Evolutionary conservation across 2,329 filamentous ascomycete genomes (phyloP).

Genomic region (Chaetomiaceae sp.): DNA sequence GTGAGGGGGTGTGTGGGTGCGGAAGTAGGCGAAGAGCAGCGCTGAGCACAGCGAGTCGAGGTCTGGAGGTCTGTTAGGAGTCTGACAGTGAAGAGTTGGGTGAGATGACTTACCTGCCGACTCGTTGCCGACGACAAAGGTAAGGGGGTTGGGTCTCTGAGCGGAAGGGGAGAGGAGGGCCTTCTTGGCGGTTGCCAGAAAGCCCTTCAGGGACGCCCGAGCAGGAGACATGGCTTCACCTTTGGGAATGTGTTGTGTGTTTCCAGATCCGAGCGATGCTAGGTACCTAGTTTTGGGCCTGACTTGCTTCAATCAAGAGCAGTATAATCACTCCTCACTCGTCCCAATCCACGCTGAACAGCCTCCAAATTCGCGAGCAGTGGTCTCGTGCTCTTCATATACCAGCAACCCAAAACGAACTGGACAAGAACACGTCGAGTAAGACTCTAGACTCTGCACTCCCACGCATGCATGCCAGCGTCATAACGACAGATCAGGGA

Average conservation of each 20-base stretch:
- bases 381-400: no score
- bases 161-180: conserved; percentile 42
- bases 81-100: neutral
- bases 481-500: neutral
- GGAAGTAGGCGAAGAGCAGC: conserved; percentile 69
- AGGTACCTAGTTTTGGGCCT: no score
- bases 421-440: no score
- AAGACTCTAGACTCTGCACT: no score
- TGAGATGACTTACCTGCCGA: conserved; percentile 49
- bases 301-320: no score
- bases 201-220: conserved; percentile 43
- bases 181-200: conserved; percentile 47
- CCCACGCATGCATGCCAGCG: neutral
- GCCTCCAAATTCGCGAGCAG: no score
- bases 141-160: conserved; percentile 46
- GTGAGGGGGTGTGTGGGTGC: conserved; percentile 51
- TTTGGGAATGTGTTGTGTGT: neutral
- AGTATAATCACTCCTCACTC: no score
- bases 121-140: conserved; percentile 64
- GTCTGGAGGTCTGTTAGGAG: conserved; percentile 44
- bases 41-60: conserved; percentile 76
- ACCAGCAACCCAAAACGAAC: no score
- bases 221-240: conserved; percentile 14
- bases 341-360: no score
- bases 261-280: no score